Percentiles rank a stretch among this genome's conserved stretches.
These are phyloP conservation scores for Globisporangium yorkense DNA, from an alignment of 352 stramenopile species.

Conservation along the genomic window DNA sequence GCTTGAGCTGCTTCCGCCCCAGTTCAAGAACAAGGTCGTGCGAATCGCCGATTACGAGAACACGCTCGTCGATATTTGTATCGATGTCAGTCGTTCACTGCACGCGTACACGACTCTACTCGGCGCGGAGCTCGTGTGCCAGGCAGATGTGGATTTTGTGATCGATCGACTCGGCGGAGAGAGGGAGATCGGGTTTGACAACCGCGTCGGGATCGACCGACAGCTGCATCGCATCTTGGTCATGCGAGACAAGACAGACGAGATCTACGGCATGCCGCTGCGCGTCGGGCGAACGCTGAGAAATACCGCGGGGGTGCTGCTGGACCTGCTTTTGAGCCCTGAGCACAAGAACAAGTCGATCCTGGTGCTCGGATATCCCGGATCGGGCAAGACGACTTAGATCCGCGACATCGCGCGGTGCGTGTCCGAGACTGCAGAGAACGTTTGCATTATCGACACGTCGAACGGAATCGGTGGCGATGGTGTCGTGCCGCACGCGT, in stretches of 20 bases:
- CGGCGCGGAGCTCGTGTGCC: constrained; percentile 26
- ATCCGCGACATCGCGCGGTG: constrained; percentile 72
- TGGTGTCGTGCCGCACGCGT: constrained; percentile 69
- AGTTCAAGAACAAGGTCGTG: constrained; percentile 20
- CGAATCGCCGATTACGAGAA: constrained; percentile 15
- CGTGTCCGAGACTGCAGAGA: constrained; percentile 54
- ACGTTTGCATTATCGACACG: constrained; percentile 87
- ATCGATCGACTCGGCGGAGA: constrained; percentile 31
- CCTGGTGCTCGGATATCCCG: constrained; percentile 54
- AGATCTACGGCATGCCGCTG: constrained; percentile 70
- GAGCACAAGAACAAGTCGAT: constrained; percentile 44
- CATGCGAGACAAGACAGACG: constrained; percentile 47
- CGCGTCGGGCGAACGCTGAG: constrained; percentile 59
- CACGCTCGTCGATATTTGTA: constrained; percentile 29
- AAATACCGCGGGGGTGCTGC: constrained; percentile 53
- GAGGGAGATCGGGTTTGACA: constrained; percentile 63
- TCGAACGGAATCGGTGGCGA: constrained; percentile 90
- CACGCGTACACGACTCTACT: constrained; percentile 25
- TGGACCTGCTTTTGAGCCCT: constrained; percentile 53
- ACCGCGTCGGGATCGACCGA: constrained; percentile 62
- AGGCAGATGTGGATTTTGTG: constrained; percentile 50
- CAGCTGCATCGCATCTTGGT: constrained; percentile 79
- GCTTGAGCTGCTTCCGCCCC: constrained; percentile 21
- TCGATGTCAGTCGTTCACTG: constrained; percentile 29
- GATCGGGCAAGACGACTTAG: constrained; percentile 83